phyloP scores from a whole-genome alignment of 2,329 filamentous ascomycete genomes.

The Fusarium papillatum region DNA sequence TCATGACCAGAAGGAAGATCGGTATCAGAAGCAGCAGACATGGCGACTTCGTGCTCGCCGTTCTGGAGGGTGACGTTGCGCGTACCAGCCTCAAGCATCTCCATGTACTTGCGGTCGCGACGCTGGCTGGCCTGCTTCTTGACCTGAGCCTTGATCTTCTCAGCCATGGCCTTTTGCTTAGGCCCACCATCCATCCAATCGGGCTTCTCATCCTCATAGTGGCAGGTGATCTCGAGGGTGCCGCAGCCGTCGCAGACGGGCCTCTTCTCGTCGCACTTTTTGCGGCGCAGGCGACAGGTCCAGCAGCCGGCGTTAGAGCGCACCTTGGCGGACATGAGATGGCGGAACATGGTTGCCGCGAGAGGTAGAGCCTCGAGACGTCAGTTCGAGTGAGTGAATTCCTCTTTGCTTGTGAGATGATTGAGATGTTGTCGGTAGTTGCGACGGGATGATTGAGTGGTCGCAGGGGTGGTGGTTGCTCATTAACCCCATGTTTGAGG shows the following conservation, averaged over 20 bases:
- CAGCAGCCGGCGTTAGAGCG: constrained; percentile 67
- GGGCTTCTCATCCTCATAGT: constrained; percentile 65
- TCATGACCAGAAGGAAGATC: constrained; percentile 43
- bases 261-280: constrained; percentile 70
- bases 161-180: constrained; percentile 64
- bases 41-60: constrained; percentile 9
- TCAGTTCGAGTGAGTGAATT: background rate
- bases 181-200: constrained; percentile 70
- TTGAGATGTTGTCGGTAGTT: background rate
- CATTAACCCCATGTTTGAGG: constrained; percentile 18
- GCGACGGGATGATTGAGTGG: constrained; percentile 2
- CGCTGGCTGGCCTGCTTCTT: constrained; percentile 66
- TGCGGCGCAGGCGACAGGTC: constrained; percentile 72
- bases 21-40: constrained; percentile 45
- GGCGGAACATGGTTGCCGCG: constrained; percentile 41
- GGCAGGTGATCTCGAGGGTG: constrained; percentile 68
- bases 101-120: constrained; percentile 63
- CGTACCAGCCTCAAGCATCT: constrained; percentile 55
- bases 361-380: background rate
- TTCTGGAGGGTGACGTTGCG: constrained; percentile 38
- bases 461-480: constrained; percentile 4
- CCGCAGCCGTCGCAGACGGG: constrained; percentile 66
- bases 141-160: constrained; percentile 68
- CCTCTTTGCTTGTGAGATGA: background rate
- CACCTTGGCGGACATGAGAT: constrained; percentile 47